Base-by-base conservation (phyloP, 2,329 filamentous ascomycete species). In the Fusarium cyanostomum region DNA sequence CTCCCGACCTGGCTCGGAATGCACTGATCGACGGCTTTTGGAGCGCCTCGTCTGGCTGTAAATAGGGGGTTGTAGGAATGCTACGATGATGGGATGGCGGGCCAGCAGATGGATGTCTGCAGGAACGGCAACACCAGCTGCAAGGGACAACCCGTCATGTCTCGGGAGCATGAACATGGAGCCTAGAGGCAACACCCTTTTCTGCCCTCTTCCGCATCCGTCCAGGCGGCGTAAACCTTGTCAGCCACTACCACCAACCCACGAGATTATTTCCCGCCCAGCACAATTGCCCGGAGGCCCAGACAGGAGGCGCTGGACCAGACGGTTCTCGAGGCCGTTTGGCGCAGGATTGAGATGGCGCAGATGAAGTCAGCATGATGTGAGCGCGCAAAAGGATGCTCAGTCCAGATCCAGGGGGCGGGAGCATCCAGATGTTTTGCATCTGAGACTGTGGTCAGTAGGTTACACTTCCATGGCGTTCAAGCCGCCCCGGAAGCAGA, bases 191-290 rank as follows among this genome's bases (percentile, higher is more conserved):
- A n/a, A n/a, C n/a, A n/a, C n/a, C n/a, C n/a, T n/a, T n/a, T n/a
- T n/a, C n/a, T n/a, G n/a, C n/a, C n/a, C n/a, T n/a, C n/a, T n/a
- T n/a, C 62, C 52, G 57, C 48, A 52, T 63, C 63, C 5, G 42
- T 49, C 49, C 28, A 39, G 6, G 58, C 33, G 62, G 62, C 62
- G 62, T 58, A 38, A 55, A 50, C 10, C 52, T 65, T 53, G 18
- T 12, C 11, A 37, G 21, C 28, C 16, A 28, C 28, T 33, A 7
- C 12, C n/a, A n/a, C n/a, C n/a, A n/a, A n/a, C n/a, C n/a, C n/a
- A n/a, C n/a, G n/a, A n/a, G n/a, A 45, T 38, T 42, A 34, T 11
- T 54, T 28, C 12, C 16, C 27, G n/a, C n/a, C n/a, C n/a, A n/a
- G n/a, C n/a, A n/a, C n/a, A n/a, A n/a, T n/a, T n/a, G n/a, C 21